These are phyloP conservation scores for Tetrapyrgos nigripes DNA, from an alignment of 1,284 basidiomycete genomes.

Conservation along the genomic window DNA sequence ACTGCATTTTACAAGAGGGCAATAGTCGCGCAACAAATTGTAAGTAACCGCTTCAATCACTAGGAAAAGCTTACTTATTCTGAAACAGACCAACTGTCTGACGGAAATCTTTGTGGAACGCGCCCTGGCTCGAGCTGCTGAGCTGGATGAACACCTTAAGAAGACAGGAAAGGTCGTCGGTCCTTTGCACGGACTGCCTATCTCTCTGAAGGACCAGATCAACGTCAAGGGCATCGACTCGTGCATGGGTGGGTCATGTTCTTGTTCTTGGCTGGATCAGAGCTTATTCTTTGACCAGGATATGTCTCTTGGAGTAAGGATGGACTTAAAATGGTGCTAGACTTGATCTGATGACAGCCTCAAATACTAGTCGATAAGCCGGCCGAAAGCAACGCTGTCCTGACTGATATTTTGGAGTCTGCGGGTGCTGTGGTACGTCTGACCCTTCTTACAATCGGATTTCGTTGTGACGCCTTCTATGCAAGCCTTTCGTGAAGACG, in stretches of 20 bases:
- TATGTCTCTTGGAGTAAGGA: constrained; percentile 58
- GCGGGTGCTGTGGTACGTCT: constrained; percentile 53
- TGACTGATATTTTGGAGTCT: constrained; percentile 56
- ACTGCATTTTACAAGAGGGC: constrained; percentile 84
- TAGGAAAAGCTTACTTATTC: constrained; percentile 6
- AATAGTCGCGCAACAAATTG: constrained; percentile 82
- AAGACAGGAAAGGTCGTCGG: constrained; percentile 50
- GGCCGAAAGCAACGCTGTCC: constrained; percentile 52
- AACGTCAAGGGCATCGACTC: constrained; percentile 63
- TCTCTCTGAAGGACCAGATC: constrained; percentile 71
- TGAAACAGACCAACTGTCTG: constrained; percentile 65
- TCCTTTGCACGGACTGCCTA: constrained; percentile 59
- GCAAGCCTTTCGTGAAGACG: constrained; percentile 57
- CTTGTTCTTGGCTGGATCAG: background rate
- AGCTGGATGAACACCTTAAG: constrained; percentile 62
- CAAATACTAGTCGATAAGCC: constrained; percentile 43
- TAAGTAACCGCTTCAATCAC: constrained; percentile 39
- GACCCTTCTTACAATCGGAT: background rate
- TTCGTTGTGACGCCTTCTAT: background rate
- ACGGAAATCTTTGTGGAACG: constrained; percentile 73
- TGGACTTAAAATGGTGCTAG: background rate
- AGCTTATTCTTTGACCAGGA: constrained; percentile 40
- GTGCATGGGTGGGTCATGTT: constrained; percentile 47
- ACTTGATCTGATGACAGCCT: background rate
- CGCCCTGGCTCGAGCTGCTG: constrained; percentile 60